Evolutionary conservation across 768 basidiomycete genomes (phyloP).

Genomic region (Phylloporus scabripes): DNA sequence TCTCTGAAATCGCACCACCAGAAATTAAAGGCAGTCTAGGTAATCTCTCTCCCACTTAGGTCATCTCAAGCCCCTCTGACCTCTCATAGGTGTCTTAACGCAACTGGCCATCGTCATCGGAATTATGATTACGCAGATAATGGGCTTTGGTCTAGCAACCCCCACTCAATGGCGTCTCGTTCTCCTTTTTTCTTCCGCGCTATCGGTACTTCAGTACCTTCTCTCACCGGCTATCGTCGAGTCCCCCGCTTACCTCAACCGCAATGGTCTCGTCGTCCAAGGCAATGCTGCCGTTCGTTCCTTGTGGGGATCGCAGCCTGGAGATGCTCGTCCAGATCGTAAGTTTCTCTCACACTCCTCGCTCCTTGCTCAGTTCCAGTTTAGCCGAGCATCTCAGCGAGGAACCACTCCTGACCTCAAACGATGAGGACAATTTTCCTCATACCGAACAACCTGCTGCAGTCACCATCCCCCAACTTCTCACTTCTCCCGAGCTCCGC

Average conservation of each 20-base stretch:
- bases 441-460: constrained; percentile 24
- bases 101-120: constrained; percentile 82
- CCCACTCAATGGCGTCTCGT: constrained; percentile 68
- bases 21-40: constrained; percentile 73
- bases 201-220: constrained; percentile 56
- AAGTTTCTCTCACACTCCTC: constrained; percentile 7
- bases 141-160: constrained; percentile 67
- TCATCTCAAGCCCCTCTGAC: background rate
- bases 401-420: constrained; percentile 22
- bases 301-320: constrained; percentile 48
- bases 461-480: constrained; percentile 50
- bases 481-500: constrained; percentile 49
- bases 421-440: constrained; percentile 12
- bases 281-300: constrained; percentile 40
- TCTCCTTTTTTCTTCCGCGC: constrained; percentile 51
- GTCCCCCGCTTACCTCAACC: constrained; percentile 63
- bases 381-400: constrained; percentile 25
- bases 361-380: constrained; percentile 1
- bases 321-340: constrained; percentile 24
- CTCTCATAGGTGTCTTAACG: constrained; percentile 60
- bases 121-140: constrained; percentile 77
- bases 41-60: constrained; percentile 23
- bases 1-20: constrained; percentile 80
- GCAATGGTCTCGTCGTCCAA: constrained; percentile 45
- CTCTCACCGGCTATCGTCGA: constrained; percentile 54